A percentile compares a stretch with the other conserved stretches of the same genome.
phyloP scores from a whole-genome alignment of 257 asterid species.

The Marsdenia floribunda region DNA sequence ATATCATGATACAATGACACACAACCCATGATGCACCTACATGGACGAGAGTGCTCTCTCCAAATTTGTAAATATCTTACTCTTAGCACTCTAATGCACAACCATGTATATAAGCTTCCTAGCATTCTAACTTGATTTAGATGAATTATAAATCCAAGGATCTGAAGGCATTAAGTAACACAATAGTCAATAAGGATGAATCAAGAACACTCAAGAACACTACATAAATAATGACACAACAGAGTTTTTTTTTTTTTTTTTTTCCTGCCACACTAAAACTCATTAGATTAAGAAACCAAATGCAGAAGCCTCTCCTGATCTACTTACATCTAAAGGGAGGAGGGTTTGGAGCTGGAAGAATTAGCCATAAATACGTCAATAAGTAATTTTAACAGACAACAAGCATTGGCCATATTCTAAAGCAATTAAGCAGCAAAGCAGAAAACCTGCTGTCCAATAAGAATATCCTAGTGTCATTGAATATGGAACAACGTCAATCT shows the following conservation, averaged over 20 bases:
- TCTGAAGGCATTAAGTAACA: not conserved
- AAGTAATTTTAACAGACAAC: not conserved
- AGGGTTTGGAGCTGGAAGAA: not conserved
- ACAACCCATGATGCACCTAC: not conserved
- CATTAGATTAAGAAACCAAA: not conserved
- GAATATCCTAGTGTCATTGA: constrained; percentile 77
- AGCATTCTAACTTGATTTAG: not conserved
- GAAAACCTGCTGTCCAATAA: constrained; percentile 81
- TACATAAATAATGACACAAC: not conserved
- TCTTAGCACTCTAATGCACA: not conserved
- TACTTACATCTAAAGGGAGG: not conserved
- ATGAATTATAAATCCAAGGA: not conserved
- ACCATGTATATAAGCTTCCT: not conserved
- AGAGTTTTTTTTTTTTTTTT: not conserved
- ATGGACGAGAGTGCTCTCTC: not conserved
- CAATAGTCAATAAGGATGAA: not conserved
- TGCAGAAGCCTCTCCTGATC: not conserved
- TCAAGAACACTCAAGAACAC: not conserved
- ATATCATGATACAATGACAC: not conserved
- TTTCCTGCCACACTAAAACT: not conserved
- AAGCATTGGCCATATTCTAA: not conserved
- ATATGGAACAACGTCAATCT: constrained; percentile 70
- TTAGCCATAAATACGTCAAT: not conserved
- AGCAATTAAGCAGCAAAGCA: not conserved
- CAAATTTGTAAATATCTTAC: not conserved